Evolutionary conservation across 139 green algal genomes (phyloP).

Genomic region (Chlorella sp.): DNA sequence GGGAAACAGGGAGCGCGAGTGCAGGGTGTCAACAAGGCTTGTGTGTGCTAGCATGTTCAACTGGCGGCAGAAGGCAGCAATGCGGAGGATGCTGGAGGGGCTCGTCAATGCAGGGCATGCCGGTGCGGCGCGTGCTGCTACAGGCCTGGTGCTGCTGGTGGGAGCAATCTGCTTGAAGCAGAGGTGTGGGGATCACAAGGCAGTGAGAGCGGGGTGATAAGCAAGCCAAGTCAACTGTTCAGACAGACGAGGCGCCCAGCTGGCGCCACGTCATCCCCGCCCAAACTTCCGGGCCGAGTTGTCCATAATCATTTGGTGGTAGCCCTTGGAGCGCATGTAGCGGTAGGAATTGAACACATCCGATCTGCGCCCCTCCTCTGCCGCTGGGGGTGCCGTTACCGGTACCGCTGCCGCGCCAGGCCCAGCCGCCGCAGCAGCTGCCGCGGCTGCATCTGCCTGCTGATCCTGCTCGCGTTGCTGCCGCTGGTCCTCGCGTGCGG

Average conservation of each 20-base stretch:
- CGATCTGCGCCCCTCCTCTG: neutral
- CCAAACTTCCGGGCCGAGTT: slow-evolving; percentile 14
- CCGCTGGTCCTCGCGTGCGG: neutral
- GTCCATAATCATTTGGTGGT: slow-evolving; percentile 68
- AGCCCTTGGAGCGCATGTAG: slow-evolving; percentile 39
- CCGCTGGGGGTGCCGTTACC: neutral
- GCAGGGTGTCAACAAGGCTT: too few species aligned
- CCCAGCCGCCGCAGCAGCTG: neutral
- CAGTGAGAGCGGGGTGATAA: neutral
- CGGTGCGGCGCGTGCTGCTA: too few species aligned
- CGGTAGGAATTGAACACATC: slow-evolving; percentile 26
- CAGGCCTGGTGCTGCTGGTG: too few species aligned
- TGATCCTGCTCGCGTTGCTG: neutral
- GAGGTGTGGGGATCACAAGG: too few species aligned
- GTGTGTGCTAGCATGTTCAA: too few species aligned
- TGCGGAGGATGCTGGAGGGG: too few species aligned
- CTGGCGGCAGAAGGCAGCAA: too few species aligned
- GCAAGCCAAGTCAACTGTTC: neutral
- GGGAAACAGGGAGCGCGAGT: too few species aligned
- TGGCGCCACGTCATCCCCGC: neutral
- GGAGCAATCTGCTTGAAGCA: too few species aligned
- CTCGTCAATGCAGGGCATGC: too few species aligned
- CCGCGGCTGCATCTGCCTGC: neutral
- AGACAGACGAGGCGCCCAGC: too few species aligned
- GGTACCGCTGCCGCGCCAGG: neutral